Evolutionary conservation across 129 eudicot genomes (phyloP), one percentile per base, ranked within the genome.

Genomic region (Tanacetum coccineum): DNA sequence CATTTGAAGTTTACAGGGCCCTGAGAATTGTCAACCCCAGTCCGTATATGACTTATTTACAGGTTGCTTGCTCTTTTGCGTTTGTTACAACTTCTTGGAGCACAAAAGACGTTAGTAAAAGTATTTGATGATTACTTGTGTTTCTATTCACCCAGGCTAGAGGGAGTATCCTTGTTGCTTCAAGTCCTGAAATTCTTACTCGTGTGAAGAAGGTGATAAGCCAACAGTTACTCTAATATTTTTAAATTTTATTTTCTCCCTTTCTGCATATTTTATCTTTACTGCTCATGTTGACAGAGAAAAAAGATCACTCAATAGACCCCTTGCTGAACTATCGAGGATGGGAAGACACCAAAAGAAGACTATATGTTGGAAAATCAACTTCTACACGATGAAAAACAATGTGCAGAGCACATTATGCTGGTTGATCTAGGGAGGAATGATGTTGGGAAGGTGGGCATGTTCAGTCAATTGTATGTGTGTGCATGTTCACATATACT

Each of bases 131-230:
- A n/a, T n/a, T n/a, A n/a, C n/a, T n/a, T n/a, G n/a, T n/a, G n/a
- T n/a, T n/a, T n/a, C n/a, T n/a, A n/a, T n/a, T n/a, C n/a, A n/a
- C n/a, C n/a, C n/a, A n/a, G 81, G 99, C 99, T 58, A 80, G 99
- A 81, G 99, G 99, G 62, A 84, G 85, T 67, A 89, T 93, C 40
- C 78, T 93, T 70, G 99, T 93, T 86, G 99, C 90, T 76, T 93
- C 99, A 75, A 93, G 99, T 74, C 99, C 99, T 4, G 96, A 93
- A 77, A 93, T 93, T 79, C 95, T 93, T 68, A 93, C 99, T 49
- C 96, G 90, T 40, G 96, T 89, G 49, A 89, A 86, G 79, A 85
- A 78, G n/a, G n/a, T n/a, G n/a, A n/a, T 32, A 51, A 51, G 58
- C 45, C 57, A 58, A 62, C 30, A 53, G 32, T 4, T 62, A 44